These are phyloP conservation scores for Fragilaria crotonensis DNA, from an alignment of 108 stramenopile genomes.

Conservation along the genomic window DNA sequence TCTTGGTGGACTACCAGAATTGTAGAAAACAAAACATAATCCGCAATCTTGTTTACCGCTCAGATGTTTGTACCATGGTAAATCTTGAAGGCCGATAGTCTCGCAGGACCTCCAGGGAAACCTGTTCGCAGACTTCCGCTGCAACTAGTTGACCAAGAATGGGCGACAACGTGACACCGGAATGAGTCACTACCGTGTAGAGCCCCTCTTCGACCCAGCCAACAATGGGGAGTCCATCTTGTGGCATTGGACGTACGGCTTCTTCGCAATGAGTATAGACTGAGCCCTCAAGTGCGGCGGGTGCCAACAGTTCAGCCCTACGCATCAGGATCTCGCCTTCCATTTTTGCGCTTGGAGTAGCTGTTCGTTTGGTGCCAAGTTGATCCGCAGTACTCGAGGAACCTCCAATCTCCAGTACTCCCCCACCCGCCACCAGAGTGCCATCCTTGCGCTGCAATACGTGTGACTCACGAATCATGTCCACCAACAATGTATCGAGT, in stretches of 20 bases:
- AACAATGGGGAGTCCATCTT: slow-evolving; percentile 54
- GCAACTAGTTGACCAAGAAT: slow-evolving; percentile 46
- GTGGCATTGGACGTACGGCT: slow-evolving; percentile 57
- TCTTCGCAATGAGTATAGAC: slow-evolving; percentile 10
- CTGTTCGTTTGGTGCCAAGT: background rate
- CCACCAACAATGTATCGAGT: slow-evolving; percentile 28
- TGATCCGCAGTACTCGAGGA: background rate
- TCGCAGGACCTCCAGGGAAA: slow-evolving; percentile 20
- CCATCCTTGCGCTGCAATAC: slow-evolving; percentile 46
- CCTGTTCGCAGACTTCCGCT: slow-evolving; percentile 24
- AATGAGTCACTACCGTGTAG: slow-evolving; percentile 49
- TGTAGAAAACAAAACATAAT: too few relatives aligned
- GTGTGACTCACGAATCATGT: slow-evolving; percentile 44
- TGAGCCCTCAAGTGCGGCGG: background rate
- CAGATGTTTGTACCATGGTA: too few relatives aligned
- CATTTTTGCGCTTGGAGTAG: background rate
- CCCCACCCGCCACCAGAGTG: slow-evolving; percentile 46
- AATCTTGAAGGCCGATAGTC: slow-evolving; percentile 37
- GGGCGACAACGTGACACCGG: slow-evolving; percentile 54
- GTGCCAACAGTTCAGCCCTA: slow-evolving; percentile 4
- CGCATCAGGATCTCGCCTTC: background rate
- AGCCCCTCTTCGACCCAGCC: slow-evolving; percentile 37
- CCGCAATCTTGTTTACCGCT: too few relatives aligned
- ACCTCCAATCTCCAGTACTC: slow-evolving; percentile 49
- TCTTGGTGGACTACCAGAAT: too few relatives aligned